A percentile compares a stretch with the other conserved stretches of the same genome.
Evolutionary conservation across 2,329 filamentous ascomycete species (phyloP).

Genomic region (Aureobasidium melanogenum): DNA sequence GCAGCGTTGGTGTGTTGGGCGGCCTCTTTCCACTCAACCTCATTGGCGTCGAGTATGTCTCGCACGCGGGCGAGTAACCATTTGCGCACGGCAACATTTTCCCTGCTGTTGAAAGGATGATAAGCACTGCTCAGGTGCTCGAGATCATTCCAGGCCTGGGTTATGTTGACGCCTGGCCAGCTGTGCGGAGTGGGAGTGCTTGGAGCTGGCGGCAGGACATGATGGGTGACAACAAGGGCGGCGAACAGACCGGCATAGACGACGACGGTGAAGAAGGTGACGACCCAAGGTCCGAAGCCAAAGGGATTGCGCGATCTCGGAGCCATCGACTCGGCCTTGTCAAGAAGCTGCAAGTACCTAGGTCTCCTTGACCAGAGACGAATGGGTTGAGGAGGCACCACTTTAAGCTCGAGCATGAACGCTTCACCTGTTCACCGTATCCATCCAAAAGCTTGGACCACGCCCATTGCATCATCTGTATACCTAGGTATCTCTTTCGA

Average conservation of each 20-base stretch:
- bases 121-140: slow-evolving; percentile 63
- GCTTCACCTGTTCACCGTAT: neutral
- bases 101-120: slow-evolving; percentile 81
- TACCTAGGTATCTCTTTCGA: too few relatives aligned
- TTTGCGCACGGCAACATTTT: slow-evolving; percentile 70
- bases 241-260: slow-evolving; percentile 72
- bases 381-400: neutral
- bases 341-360: neutral
- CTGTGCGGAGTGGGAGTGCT: slow-evolving; percentile 42
- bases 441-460: neutral
- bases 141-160: slow-evolving; percentile 79
- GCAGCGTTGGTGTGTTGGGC: neutral
- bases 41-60: slow-evolving; percentile 58
- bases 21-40: slow-evolving; percentile 31
- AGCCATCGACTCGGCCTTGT: slow-evolving; percentile 2
- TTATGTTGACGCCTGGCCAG: slow-evolving; percentile 60
- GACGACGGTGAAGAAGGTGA: slow-evolving; percentile 67
- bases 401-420: neutral
- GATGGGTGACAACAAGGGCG: slow-evolving; percentile 60
- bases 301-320: slow-evolving; percentile 38
- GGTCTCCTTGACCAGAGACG: neutral
- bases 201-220: slow-evolving; percentile 70
- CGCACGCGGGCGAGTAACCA: slow-evolving; percentile 67
- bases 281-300: slow-evolving; percentile 70
- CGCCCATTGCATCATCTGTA: neutral